Conservation (phyloP, 345 rosid genomes). For the Eucalyptus caleyi region DNA sequence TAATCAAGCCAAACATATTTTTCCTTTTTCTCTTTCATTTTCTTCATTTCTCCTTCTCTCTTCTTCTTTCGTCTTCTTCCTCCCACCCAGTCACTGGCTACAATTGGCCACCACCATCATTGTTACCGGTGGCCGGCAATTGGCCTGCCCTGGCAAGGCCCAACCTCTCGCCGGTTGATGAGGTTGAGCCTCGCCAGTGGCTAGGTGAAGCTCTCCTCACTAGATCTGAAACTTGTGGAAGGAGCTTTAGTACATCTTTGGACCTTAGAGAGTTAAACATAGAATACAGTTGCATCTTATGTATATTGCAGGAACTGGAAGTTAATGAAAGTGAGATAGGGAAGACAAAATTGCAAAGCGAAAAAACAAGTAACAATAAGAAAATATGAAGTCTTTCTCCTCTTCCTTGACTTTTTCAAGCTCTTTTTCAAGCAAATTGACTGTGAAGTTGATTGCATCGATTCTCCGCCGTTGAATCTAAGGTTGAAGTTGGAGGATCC, state of each 20-base stretch:
- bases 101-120: no score
- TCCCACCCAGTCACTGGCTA: accelerated
- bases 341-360: neutral
- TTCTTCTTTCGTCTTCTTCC: no score
- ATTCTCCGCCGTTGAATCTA: neutral
- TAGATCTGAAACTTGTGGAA: neutral
- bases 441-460: neutral
- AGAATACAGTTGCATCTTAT: neutral
- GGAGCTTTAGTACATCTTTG: neutral
- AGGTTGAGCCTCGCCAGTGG: no score
- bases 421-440: neutral
- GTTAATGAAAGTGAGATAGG: neutral
- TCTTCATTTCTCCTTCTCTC: no score
- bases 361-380: neutral
- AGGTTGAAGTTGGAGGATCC: neutral
- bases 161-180: accelerated
- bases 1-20: no score
- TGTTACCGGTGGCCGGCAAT: accelerated
- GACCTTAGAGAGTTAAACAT: neutral
- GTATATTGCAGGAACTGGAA: neutral
- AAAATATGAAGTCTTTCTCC: neutral
- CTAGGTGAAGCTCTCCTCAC: no score
- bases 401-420: neutral
- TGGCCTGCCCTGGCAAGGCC: no score
- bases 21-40: no score